Percentiles rank a stretch among this genome's conserved stretches.
Evolutionary conservation across 352 stramenopile species (phyloP).

Genomic region (Globisporangium apiculatum): DNA sequence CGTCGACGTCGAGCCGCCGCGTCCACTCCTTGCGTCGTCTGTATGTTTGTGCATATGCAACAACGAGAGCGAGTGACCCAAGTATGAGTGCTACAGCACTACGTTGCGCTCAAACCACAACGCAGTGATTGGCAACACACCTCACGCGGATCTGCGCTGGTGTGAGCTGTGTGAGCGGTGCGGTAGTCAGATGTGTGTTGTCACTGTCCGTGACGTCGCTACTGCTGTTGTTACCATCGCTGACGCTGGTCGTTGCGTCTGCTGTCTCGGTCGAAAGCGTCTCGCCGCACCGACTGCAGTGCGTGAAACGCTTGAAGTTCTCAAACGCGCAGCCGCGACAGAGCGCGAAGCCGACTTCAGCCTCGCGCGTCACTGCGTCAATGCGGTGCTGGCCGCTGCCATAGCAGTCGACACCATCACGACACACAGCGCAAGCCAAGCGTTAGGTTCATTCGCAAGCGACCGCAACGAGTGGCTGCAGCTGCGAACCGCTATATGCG

Average conservation of each 20-base stretch:
- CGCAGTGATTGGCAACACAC: background rate
- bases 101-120: background rate
- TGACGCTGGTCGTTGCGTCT: no score
- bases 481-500: no score
- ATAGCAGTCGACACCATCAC: background rate
- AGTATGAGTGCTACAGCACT: background rate
- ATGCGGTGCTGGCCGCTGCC: background rate
- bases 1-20: slow-evolving; percentile 23
- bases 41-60: background rate
- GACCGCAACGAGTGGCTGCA: no score
- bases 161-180: background rate
- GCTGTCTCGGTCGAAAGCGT: no score
- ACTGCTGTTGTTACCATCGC: no score
- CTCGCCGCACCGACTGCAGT: slow-evolving; percentile 47
- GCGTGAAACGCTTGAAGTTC: slow-evolving; percentile 9
- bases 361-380: slow-evolving; percentile 1
- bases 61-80: background rate
- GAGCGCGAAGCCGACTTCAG: background rate
- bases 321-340: slow-evolving; percentile 6
- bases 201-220: no score
- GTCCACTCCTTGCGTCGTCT: slow-evolving; percentile 30
- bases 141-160: no score
- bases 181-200: no score
- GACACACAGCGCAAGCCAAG: no score
- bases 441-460: no score